Conservation (phyloP, 2,329 filamentous ascomycete genomes). For the Diaporthe eres region DNA sequence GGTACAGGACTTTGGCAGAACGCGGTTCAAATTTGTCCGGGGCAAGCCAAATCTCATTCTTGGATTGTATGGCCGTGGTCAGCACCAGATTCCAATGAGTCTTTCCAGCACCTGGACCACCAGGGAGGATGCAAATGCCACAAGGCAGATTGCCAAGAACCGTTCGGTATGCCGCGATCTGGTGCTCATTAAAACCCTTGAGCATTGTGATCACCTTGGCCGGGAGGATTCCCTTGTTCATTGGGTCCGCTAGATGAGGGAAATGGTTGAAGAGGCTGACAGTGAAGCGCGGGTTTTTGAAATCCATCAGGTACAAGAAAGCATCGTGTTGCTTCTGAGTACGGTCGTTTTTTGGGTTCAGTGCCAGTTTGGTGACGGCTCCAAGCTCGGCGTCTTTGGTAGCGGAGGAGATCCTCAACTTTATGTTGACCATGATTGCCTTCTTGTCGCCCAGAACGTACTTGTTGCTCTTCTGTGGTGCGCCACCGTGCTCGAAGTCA, state of each 20-base stretch:
- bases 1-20: slow-evolving; percentile 57
- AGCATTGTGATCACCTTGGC: slow-evolving; percentile 45
- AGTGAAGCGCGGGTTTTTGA: slow-evolving; percentile 41
- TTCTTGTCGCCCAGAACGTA: slow-evolving; percentile 35
- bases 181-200: slow-evolving; percentile 55
- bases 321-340: slow-evolving; percentile 43
- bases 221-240: slow-evolving; percentile 38
- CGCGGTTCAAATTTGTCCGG: slow-evolving; percentile 48
- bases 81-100: slow-evolving; percentile 62
- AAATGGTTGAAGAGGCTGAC: slow-evolving; percentile 45
- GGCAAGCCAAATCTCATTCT: slow-evolving; percentile 47
- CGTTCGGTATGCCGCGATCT: slow-evolving; percentile 53
- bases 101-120: slow-evolving; percentile 63
- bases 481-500: neutral
- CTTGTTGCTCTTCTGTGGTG: neutral
- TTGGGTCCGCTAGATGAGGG: slow-evolving; percentile 45
- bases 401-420: slow-evolving; percentile 31
- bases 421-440: slow-evolving; percentile 35
- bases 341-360: slow-evolving; percentile 21
- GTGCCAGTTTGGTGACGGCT: slow-evolving; percentile 34
- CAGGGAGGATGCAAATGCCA: slow-evolving; percentile 60
- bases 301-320: slow-evolving; percentile 45
- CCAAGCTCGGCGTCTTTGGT: slow-evolving; percentile 40
- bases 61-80: slow-evolving; percentile 47
- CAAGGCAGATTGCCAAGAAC: slow-evolving; percentile 56